Evolutionary conservation across 2,329 filamentous ascomycete genomes (phyloP).

Genomic region (Pseudogymnoascus sp.): DNA sequence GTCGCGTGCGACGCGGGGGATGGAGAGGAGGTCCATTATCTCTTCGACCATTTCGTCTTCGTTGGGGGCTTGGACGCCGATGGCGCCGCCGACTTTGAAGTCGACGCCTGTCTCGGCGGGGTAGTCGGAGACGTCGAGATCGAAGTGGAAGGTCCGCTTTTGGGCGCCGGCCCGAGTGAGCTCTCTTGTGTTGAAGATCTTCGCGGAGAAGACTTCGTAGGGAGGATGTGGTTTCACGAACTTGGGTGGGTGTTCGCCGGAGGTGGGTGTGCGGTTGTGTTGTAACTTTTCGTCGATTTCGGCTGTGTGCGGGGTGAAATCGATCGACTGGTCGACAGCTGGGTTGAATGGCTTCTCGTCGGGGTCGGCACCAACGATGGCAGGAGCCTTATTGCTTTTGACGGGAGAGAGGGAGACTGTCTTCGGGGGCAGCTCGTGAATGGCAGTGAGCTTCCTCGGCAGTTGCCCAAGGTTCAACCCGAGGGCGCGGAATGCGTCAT

Average conservation of each 20-base stretch:
- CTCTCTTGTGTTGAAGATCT: conserved; percentile 74
- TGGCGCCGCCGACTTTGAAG: conserved; percentile 93
- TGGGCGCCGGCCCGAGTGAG: conserved; percentile 81
- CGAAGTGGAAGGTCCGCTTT: conserved; percentile 96
- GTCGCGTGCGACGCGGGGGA: conserved; percentile 76
- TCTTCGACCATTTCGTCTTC: conserved; percentile 68
- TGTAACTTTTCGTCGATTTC: conserved; percentile 33
- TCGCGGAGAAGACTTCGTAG: conserved; percentile 85
- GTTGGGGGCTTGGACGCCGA: conserved; percentile 88
- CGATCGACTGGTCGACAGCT: conserved; percentile 20
- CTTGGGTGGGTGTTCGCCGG: conserved; percentile 63
- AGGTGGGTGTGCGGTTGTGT: conserved; percentile 22
- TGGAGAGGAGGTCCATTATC: conserved; percentile 69
- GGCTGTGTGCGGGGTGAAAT: conserved; percentile 25
- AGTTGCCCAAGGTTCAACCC: conserved; percentile 68
- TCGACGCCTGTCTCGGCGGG: conserved; percentile 76
- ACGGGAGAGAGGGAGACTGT: conserved; percentile 62
- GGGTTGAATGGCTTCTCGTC: conserved; percentile 33
- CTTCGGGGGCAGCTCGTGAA: conserved; percentile 65
- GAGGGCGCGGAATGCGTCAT: conserved; percentile 74
- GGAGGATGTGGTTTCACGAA: conserved; percentile 95
- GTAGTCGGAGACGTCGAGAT: conserved; percentile 93
- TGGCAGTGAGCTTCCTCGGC: conserved; percentile 61
- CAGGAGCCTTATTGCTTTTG: conserved; percentile 32
- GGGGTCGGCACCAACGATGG: conserved; percentile 32